A percentile compares a stretch with the other conserved stretches of the same genome.
Evolutionary conservation across 1,284 basidiomycete species (phyloP).

Genomic region (Leccinum pseudoinsigne): DNA sequence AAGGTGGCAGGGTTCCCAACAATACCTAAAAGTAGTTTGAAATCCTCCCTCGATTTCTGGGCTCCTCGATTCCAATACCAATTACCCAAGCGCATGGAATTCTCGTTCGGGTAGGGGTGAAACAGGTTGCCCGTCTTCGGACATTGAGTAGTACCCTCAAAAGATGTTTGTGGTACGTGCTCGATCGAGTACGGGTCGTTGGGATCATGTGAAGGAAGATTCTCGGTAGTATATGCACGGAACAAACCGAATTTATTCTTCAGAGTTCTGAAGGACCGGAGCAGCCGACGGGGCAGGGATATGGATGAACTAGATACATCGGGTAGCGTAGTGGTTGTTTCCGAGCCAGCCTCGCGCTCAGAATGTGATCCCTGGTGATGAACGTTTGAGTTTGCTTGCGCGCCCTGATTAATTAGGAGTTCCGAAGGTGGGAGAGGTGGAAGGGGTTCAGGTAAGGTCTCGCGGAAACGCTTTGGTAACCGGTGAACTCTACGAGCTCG

Average conservation of each 20-base stretch:
- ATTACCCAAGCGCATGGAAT: too few relatives aligned
- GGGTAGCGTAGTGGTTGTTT: not conserved
- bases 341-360: too few relatives aligned
- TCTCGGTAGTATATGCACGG: not conserved
- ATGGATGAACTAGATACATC: not conserved
- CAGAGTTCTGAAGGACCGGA: not conserved
- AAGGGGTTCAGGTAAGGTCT: not conserved
- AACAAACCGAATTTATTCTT: not conserved
- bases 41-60: too few relatives aligned
- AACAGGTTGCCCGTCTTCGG: not conserved
- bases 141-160: not conserved
- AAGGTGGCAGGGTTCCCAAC: too few relatives aligned
- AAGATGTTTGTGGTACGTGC: not conserved
- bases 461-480: too few relatives aligned
- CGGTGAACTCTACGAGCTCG: not conserved
- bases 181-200: not conserved
- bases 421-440: not conserved
- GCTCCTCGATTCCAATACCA: too few relatives aligned
- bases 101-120: not conserved
- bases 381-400: too few relatives aligned
- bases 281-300: not conserved
- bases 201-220: not conserved
- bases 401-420: too few relatives aligned
- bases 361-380: too few relatives aligned
- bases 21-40: too few relatives aligned